A percentile compares a stretch with the other conserved stretches of the same genome.
These are phyloP conservation scores for Septoria petroselini DNA, from an alignment of 2,329 filamentous ascomycete species.

Conservation along the genomic window DNA sequence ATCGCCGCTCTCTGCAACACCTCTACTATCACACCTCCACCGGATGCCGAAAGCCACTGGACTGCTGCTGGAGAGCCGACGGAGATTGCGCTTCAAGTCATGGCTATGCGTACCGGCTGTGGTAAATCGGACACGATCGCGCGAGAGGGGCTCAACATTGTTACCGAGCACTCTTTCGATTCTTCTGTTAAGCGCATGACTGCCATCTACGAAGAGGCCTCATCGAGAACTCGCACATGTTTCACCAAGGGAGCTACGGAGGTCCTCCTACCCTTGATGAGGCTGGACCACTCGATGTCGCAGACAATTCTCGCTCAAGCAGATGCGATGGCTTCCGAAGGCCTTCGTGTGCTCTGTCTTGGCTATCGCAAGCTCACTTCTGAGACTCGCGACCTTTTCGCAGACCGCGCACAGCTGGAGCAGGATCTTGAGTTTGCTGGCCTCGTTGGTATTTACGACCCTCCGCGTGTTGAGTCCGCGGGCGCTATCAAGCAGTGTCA, in stretches of 20 bases:
- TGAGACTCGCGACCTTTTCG: slow-evolving; percentile 12
- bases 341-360: slow-evolving; percentile 37
- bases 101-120: slow-evolving; percentile 59
- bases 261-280: slow-evolving; percentile 33
- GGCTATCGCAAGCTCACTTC: slow-evolving; percentile 25
- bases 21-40: slow-evolving; percentile 52
- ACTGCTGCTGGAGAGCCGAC: slow-evolving; percentile 64
- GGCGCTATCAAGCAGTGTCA: slow-evolving; percentile 46
- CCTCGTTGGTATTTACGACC: slow-evolving; percentile 37
- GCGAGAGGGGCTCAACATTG: slow-evolving; percentile 20
- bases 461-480: slow-evolving; percentile 35
- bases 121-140: slow-evolving; percentile 28
- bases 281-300: slow-evolving; percentile 22
- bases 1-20: slow-evolving; percentile 64
- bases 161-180: slow-evolving; percentile 37
- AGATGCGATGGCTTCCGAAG: slow-evolving; percentile 33
- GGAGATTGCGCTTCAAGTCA: slow-evolving; percentile 71
- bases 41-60: slow-evolving; percentile 54
- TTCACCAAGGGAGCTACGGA: slow-evolving; percentile 39
- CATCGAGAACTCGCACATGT: slow-evolving; percentile 20
- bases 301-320: slow-evolving; percentile 31
- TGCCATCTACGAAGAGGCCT: slow-evolving; percentile 29
- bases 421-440: slow-evolving; percentile 33
- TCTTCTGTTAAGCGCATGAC: slow-evolving; percentile 39
- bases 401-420: slow-evolving; percentile 29